phyloP scores from a whole-genome alignment of 208 protist genomes.

The Trypanosoma lewisi region DNA sequence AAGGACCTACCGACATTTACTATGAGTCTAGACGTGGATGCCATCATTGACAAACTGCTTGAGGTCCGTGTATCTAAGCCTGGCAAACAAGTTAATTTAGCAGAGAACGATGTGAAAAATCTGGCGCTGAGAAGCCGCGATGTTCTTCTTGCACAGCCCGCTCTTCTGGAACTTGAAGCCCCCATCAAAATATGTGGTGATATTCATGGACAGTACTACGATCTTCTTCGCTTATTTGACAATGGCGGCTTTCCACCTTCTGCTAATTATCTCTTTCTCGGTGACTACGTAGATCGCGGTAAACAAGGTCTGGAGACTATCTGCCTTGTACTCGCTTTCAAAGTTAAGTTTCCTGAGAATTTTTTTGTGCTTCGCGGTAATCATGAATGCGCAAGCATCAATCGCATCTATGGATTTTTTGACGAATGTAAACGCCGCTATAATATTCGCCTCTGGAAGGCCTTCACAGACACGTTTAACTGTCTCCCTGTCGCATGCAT shows the following conservation, averaged over 20 bases:
- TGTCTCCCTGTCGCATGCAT: conserved; percentile 98
- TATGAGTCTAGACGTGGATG: conserved; percentile 83
- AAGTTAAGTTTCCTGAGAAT: conserved; percentile 99
- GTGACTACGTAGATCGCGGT: conserved; percentile 99
- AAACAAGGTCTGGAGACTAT: conserved; percentile 99
- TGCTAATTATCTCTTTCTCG: conserved; percentile 99
- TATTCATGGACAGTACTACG: conserved; percentile 99
- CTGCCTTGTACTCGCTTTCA: conserved; percentile 97
- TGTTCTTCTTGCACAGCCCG: conserved; percentile 84
- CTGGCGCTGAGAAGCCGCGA: conserved; percentile 80
- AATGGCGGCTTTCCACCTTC: conserved; percentile 99
- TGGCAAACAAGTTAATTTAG: conserved; percentile 85
- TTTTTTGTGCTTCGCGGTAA: conserved; percentile 99
- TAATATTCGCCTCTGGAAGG: conserved; percentile 99
- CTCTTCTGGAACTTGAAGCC: conserved; percentile 88
- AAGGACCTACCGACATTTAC: neutral
- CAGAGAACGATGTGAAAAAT: conserved; percentile 87
- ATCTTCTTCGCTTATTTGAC: conserved; percentile 99
- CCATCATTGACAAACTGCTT: conserved; percentile 91
- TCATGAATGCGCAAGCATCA: conserved; percentile 99
- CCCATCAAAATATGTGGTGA: conserved; percentile 96
- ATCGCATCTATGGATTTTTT: conserved; percentile 99
- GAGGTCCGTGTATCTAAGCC: conserved; percentile 88
- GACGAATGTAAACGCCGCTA: conserved; percentile 99
- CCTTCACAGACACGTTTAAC: conserved; percentile 99